Evolutionary conservation across 2,329 filamentous ascomycete genomes (phyloP).

Genomic region (Cladosporium sp.): DNA sequence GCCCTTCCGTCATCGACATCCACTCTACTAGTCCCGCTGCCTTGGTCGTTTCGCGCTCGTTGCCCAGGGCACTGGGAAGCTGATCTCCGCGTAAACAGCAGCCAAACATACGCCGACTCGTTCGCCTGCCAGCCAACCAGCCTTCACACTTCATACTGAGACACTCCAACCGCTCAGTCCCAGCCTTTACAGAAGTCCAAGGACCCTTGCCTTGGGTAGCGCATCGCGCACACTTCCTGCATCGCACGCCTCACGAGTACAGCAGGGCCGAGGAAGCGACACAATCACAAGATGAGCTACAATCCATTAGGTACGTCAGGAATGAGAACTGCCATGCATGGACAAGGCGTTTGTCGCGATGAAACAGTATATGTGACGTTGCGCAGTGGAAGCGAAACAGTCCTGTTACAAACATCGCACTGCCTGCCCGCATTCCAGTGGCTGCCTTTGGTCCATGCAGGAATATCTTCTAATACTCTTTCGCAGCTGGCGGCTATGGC

Average conservation of each 20-base stretch:
- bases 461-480: not conserved
- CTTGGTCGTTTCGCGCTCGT: not conserved
- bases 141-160: not conserved
- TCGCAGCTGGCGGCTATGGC: slow-evolving; percentile 17
- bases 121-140: not conserved
- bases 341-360: not conserved
- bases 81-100: not conserved
- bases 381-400: not conserved
- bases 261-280: not conserved
- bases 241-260: not conserved
- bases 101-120: not conserved
- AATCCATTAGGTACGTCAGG: slow-evolving; percentile 12
- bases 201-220: not conserved
- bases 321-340: not conserved
- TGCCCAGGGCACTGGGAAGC: not conserved
- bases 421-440: slow-evolving; percentile 7
- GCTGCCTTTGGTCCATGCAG: not conserved
- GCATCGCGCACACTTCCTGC: not conserved
- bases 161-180: not conserved
- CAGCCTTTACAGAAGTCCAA: not conserved
- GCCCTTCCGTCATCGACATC: not conserved
- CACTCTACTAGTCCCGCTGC: not conserved
- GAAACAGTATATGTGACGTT: slow-evolving; percentile 1
- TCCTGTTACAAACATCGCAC: not conserved
- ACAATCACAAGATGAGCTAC: slow-evolving; percentile 11